These are phyloP conservation scores for Boletus smithii DNA, from an alignment of 1,284 basidiomycete species.

Conservation along the genomic window DNA sequence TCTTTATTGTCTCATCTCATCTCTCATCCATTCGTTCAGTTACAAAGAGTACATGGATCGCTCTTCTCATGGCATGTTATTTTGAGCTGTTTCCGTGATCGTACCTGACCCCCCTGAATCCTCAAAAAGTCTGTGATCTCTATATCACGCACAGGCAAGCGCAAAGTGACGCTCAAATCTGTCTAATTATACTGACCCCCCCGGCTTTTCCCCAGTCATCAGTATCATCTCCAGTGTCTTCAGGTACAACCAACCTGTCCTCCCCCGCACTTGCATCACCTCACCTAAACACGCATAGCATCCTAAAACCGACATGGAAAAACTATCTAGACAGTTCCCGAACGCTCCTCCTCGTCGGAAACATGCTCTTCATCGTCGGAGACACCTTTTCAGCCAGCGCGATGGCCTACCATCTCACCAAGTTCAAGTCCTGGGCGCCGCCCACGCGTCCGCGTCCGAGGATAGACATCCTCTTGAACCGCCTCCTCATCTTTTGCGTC, in stretches of 20 bases:
- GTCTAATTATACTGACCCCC: not conserved
- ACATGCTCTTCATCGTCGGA: conserved; percentile 25
- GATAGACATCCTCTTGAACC: conserved; percentile 23
- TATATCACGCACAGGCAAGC: conserved; percentile 24
- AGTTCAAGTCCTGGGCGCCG: conserved; percentile 9
- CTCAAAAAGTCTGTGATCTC: conserved; percentile 18
- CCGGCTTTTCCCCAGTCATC: conserved; percentile 11
- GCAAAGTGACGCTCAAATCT: too few species aligned
- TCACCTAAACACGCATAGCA: too few species aligned
- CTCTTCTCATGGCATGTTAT: conserved; percentile 25
- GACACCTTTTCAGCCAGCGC: conserved; percentile 22
- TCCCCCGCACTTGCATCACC: not conserved
- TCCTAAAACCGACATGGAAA: conserved; percentile 14
- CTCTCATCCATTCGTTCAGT: conserved; percentile 17
- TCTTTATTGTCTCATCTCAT: not conserved
- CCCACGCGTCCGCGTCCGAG: conserved; percentile 8
- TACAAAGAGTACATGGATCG: conserved; percentile 16
- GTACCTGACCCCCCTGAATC: not conserved
- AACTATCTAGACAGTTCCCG: conserved; percentile 9
- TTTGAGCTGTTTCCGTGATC: not conserved
- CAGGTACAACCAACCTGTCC: conserved; percentile 16
- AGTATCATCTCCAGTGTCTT: conserved; percentile 16
- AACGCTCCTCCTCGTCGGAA: conserved; percentile 21
- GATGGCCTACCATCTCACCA: conserved; percentile 27
- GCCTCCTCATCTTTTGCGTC: conserved; percentile 26